These are phyloP conservation scores for Heterotrichella gracilis DNA, from an alignment of 352 stramenopile genomes.

Conservation along the genomic window DNA sequence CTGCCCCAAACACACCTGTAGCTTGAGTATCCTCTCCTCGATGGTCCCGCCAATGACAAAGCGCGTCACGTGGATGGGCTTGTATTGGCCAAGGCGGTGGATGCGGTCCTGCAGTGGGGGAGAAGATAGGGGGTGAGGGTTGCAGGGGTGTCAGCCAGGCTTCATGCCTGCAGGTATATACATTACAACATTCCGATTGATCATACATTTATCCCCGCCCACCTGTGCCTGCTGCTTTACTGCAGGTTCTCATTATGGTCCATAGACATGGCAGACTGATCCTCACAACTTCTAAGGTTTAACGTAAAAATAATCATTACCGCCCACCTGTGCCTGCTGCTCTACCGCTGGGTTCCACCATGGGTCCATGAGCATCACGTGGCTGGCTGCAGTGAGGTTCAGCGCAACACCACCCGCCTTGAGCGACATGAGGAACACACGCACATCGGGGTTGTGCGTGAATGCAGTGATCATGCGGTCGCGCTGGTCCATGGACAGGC, in stretches of 20 bases:
- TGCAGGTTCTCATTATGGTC: constrained; percentile 91
- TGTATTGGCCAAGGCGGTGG: constrained; percentile 80
- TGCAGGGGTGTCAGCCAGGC: no score
- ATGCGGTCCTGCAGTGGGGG: constrained; percentile 89
- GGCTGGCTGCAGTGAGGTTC: constrained; percentile 79
- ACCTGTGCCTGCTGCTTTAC: constrained; percentile 66
- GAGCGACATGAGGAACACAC: constrained; percentile 67
- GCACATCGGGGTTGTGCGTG: constrained; percentile 24
- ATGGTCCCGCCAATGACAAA: constrained; percentile 86
- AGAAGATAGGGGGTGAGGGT: no score
- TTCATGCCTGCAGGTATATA: no score
- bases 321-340: constrained; percentile 67
- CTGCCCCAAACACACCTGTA: no score
- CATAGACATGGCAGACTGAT: no score
- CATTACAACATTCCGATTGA: no score
- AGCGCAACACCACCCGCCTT: constrained; percentile 89
- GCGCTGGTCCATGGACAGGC: constrained; percentile 31
- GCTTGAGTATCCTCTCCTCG: constrained; percentile 84
- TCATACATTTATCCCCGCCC: no score
- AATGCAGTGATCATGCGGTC: constrained; percentile 35
- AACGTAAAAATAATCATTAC: no score
- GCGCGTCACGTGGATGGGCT: constrained; percentile 66
- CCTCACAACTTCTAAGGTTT: no score
- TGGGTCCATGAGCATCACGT: constrained; percentile 83
- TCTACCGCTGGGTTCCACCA: constrained; percentile 90